Evolutionary conservation across 768 basidiomycete species (phyloP), one percentile per base, ranked within the genome.

Genomic region (Steccherinum ochraceum): DNA sequence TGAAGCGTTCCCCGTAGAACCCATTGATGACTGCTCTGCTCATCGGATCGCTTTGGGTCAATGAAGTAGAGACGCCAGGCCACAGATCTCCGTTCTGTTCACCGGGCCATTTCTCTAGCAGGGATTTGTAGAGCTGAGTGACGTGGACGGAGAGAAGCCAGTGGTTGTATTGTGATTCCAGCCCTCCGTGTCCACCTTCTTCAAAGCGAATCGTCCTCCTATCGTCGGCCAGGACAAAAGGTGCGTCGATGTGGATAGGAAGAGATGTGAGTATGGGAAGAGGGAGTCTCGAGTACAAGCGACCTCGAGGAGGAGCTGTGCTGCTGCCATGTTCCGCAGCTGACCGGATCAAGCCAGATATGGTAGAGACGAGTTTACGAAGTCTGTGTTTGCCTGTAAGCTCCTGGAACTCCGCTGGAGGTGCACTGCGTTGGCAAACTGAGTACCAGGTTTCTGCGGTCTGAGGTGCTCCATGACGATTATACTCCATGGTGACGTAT

Each of bases 171-270:
- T 52, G 49, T 3, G 73, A 66, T 48, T 73, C 72, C 1, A 56
- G 45, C 23, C 60, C 64, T 24, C 56, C 58, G 16, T 41, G n/a
- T 40, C 48, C 54, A 24, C 64, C 64, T 3, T 63, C 65, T 54
- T 77, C 75, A 42, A 72, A 65, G 5, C 73, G 68, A 27, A 76
- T 70, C 21, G 67, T 64, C 27, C 77, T 58, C 30, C 77, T 60
- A 55, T 80, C 77, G 2, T 72, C 67, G 0, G 77, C 68, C 4
- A 78, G 59, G 40, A 74, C 66, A 52, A 77, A 78, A 0, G 75
- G 69, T 0, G 72, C 76, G 46, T 69, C 70, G 7, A 78, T 58
- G 52, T 80, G 77, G 1, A 74, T 65, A 0, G 77, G 76, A 0
- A 80, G 61, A 3, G 67, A 58, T 2, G 67, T 74, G 3, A 58